These are phyloP conservation scores for Suhomyces ambrosiae DNA, from an alignment of 1,139 yeast genomes.

Conservation along the genomic window DNA sequence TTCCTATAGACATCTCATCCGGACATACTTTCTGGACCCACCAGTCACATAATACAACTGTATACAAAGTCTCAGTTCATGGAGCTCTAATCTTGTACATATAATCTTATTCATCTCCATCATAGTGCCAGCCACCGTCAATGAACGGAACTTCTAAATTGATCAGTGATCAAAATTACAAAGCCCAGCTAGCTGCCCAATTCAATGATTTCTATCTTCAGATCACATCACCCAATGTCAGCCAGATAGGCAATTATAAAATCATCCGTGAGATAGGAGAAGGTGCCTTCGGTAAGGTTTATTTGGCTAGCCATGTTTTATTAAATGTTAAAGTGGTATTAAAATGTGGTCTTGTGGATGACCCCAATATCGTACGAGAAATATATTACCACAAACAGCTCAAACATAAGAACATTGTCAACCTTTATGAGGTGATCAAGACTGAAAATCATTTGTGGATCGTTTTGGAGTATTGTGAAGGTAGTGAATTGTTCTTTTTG, in stretches of 20 bases:
- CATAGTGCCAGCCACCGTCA: too few relatives aligned
- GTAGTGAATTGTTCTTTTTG: constrained; percentile 80
- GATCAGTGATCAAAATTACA: constrained; percentile 33
- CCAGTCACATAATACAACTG: too few relatives aligned
- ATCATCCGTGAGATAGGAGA: constrained; percentile 77
- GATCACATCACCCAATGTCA: constrained; percentile 52
- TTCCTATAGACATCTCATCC: too few relatives aligned
- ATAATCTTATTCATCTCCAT: too few relatives aligned
- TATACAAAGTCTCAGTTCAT: too few relatives aligned
- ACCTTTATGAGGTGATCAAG: constrained; percentile 80
- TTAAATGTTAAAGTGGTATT: constrained; percentile 78
- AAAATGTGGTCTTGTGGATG: constrained; percentile 80
- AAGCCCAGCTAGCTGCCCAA: constrained; percentile 59
- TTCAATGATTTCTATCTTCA: constrained; percentile 63
- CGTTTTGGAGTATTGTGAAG: constrained; percentile 87
- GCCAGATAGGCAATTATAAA: constrained; percentile 76
- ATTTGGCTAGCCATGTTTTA: constrained; percentile 74
- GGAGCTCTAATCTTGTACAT: too few relatives aligned
- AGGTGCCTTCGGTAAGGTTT: constrained; percentile 92
- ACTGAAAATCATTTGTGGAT: constrained; percentile 84
- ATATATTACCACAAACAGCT: constrained; percentile 87
- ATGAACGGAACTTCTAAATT: constrained; percentile 23
- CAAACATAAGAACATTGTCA: constrained; percentile 80
- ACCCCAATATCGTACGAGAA: constrained; percentile 90
- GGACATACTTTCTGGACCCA: too few relatives aligned